Conservation (phyloP, 805 yeast species). For the Myxozyma nipponensis region DNA sequence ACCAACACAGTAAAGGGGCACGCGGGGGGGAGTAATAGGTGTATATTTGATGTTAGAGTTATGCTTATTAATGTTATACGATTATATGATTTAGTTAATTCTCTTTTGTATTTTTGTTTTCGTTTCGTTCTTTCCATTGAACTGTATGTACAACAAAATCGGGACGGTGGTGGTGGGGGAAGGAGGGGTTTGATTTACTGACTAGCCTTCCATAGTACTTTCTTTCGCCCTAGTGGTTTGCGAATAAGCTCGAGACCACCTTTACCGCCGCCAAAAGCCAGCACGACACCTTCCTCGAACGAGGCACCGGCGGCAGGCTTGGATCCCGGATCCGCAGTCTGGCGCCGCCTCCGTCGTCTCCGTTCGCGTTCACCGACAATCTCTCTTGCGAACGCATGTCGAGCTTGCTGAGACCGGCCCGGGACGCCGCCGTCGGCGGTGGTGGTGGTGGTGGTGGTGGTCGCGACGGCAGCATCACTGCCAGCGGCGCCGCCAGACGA, state of each 20-base stretch:
- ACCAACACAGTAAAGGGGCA: no score
- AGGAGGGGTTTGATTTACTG: conserved; percentile 1
- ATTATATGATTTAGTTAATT: no score
- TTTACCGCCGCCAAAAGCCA: conserved; percentile 39
- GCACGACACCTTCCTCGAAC: conserved; percentile 36
- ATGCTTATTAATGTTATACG: no score
- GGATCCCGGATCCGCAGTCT: conserved; percentile 1
- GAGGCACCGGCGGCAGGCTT: not conserved
- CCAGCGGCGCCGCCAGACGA: conserved; percentile 21
- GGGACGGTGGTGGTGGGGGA: not conserved
- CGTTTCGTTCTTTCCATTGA: no score
- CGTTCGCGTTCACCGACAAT: conserved; percentile 31
- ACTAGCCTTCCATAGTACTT: conserved; percentile 27
- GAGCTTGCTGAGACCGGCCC: conserved; percentile 32
- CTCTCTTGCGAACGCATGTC: conserved; percentile 35
- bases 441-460: no score
- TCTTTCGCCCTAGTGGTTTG: conserved; percentile 20
- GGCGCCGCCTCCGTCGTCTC: conserved; percentile 21
- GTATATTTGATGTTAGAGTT: no score
- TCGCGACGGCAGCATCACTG: not conserved
- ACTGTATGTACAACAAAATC: no score
- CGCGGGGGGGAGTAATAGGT: no score
- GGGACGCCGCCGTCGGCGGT: not conserved
- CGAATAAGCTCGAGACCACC: conserved; percentile 34
- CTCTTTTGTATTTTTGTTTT: no score